A percentile compares a stretch with the other conserved stretches of the same genome.
Conservation (phyloP, 2,329 filamentous ascomycete genomes). For the Scopulariopsis brevicaulis region DNA sequence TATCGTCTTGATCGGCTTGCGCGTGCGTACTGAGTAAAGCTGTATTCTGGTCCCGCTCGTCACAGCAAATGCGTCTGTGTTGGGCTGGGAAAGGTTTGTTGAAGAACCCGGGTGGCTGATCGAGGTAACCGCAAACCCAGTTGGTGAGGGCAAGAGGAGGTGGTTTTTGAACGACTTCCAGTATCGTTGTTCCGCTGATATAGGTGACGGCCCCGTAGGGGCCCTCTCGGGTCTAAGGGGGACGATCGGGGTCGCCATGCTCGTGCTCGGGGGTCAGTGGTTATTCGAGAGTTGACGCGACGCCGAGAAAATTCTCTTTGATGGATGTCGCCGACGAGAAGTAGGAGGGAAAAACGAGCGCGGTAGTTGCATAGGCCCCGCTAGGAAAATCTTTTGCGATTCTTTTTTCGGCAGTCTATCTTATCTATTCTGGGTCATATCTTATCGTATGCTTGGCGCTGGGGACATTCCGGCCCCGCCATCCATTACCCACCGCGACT, state of each 20-base stretch:
- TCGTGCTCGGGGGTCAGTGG: not conserved
- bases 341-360: too few species aligned
- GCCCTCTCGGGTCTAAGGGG: conserved; percentile 73
- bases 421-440: too few species aligned
- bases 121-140: conserved; percentile 80
- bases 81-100: not conserved
- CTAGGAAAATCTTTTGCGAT: too few species aligned
- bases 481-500: too few species aligned
- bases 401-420: too few species aligned
- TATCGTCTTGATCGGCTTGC: conserved; percentile 88
- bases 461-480: too few species aligned
- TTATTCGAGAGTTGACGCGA: too few species aligned
- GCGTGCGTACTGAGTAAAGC: conserved; percentile 83
- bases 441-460: too few species aligned
- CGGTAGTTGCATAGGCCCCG: too few species aligned
- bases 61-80: conserved; percentile 59
- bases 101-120: conserved; percentile 53
- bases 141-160: conserved; percentile 79
- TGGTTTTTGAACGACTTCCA: conserved; percentile 94
- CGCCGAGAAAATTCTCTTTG: too few species aligned
- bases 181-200: conserved; percentile 89
- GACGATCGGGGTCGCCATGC: conserved; percentile 78
- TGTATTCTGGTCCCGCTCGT: conserved; percentile 92
- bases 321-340: too few species aligned
- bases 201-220: conserved; percentile 66